Evolutionary conservation across 2,329 filamentous ascomycete genomes (phyloP), one percentile per base, ranked within the genome.

Genomic region (Pseudogymnoascus destructans): DNA sequence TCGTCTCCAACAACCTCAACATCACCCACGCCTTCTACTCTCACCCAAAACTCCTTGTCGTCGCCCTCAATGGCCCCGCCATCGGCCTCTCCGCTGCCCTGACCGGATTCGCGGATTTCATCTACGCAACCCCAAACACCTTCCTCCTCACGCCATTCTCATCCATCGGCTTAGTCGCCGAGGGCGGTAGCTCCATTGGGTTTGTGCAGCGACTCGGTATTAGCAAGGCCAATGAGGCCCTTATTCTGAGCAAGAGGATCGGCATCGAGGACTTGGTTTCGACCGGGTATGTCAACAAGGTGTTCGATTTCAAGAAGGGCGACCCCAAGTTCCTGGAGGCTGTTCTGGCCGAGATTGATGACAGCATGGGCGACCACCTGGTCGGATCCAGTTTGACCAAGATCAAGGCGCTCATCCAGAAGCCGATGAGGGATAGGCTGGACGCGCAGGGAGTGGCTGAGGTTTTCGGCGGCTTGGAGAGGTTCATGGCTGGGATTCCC

Each of bases 121-220:
- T 97, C 70, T 97, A 97, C 77, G 84, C 81, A 68, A 78, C 86
- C 0, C 90, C 91, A 0, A 79, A 86, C 64, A 75, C 90, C 27
- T 98, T 89, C 73, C 77, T 97, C 23, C 82, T 97, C 23, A 95
- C 91, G 0, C 93, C 93, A 3, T 97, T 97, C 73, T 86, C 85
- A 3, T 92, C 87, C 1, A 79, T 97, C 1, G 92, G 93, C 1
- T 80, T 98, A 1, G 91, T 97, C 0, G 80, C 90, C 58, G 93
- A 97, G 74, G 93, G 92, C 38, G 89, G 86, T 52, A 84, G 90
- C 0, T 89, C 84, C 13, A 76, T 83, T 58, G 89, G 85, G 0
- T 85, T 97, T 59, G 88, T 93, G 11, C 79, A 86, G 66, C 77
- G 92, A 0, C 76, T 97, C 21, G 93, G 93, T 0, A 79, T 89